Percentiles rank a stretch among this genome's conserved stretches.
Evolutionary conservation across 257 asterid species (phyloP).

Genomic region (Forsythia suspensa): DNA sequence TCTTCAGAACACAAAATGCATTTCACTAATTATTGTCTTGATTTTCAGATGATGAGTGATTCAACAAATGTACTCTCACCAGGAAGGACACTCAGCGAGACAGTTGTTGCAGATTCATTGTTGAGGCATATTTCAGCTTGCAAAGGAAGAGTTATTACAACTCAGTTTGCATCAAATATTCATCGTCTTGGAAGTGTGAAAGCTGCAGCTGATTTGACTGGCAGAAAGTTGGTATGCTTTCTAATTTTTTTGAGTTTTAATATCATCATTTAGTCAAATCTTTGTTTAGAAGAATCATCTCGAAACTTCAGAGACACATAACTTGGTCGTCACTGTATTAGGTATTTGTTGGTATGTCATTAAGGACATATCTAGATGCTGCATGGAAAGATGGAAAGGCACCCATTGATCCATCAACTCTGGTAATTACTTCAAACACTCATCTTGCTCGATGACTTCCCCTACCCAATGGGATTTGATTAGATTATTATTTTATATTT

Average conservation of each 20-base stretch:
- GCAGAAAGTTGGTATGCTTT: slow-evolving; percentile 84
- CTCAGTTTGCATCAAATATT: slow-evolving; percentile 97
- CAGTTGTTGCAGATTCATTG: slow-evolving; percentile 88
- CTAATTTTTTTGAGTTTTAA: slow-evolving; percentile 2
- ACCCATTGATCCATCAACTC: slow-evolving; percentile 96
- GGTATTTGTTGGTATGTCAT: slow-evolving; percentile 99
- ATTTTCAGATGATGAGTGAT: slow-evolving; percentile 97
- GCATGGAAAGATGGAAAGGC: slow-evolving; percentile 99
- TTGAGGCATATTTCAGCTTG: slow-evolving; percentile 83
- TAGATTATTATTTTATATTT: neutral
- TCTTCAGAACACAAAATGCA: slow-evolving; percentile 11
- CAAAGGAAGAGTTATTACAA: slow-evolving; percentile 87
- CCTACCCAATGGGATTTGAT: slow-evolving; percentile 6
- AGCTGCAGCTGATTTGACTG: slow-evolving; percentile 99
- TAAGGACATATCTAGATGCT: slow-evolving; percentile 98
- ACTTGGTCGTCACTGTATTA: slow-evolving; percentile 29
- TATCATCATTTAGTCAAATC: neutral
- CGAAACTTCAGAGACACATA: slow-evolving; percentile 26
- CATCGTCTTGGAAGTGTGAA: slow-evolving; percentile 98
- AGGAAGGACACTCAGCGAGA: slow-evolving; percentile 94
- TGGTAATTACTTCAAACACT: slow-evolving; percentile 57
- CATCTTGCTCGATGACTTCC: slow-evolving; percentile 9
- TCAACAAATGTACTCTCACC: slow-evolving; percentile 97
- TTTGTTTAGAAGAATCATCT: slow-evolving; percentile 5
- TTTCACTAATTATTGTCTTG: slow-evolving; percentile 21